Conservation (phyloP, 208 protist species). For the Jaenimonas drosophilae region DNA sequence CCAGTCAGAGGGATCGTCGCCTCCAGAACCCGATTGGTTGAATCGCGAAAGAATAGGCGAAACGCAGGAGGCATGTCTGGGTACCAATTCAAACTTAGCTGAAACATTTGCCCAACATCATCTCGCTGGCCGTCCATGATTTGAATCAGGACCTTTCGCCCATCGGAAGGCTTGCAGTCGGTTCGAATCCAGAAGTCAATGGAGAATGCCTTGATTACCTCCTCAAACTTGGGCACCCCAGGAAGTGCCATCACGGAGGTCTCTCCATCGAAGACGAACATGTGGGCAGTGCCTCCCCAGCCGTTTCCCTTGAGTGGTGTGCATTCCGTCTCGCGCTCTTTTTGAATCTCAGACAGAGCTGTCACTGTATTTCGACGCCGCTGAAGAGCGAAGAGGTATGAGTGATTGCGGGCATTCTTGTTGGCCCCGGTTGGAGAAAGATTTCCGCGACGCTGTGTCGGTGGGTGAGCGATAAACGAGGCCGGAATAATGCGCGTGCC, state of each 20-base stretch:
- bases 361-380: conserved; percentile 47
- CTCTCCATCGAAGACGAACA: conserved; percentile 67
- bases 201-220: conserved; percentile 62
- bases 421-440: conserved; percentile 6
- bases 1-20: conserved; percentile 33
- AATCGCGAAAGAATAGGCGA: conserved; percentile 65
- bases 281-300: conserved; percentile 45
- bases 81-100: conserved; percentile 68
- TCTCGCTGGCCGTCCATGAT: conserved; percentile 76
- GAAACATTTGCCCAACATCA: conserved; percentile 73
- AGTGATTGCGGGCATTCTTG: conserved; percentile 32
- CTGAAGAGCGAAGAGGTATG: conserved; percentile 32
- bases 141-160: conserved; percentile 57
- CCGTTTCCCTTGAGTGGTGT: conserved; percentile 66
- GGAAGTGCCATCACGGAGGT: conserved; percentile 69
- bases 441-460: conserved; percentile 9
- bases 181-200: conserved; percentile 86
- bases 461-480: conserved; percentile 27
- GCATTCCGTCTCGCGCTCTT: not conserved
- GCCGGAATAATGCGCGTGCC: conserved; percentile 38
- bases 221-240: conserved; percentile 76
- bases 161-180: conserved; percentile 28
- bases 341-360: conserved; percentile 28
- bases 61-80: conserved; percentile 60
- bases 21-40: conserved; percentile 81